Evolutionary conservation across 371 early-diverging fungal genomes (phyloP).

Genomic region (Mucor piriformis): DNA sequence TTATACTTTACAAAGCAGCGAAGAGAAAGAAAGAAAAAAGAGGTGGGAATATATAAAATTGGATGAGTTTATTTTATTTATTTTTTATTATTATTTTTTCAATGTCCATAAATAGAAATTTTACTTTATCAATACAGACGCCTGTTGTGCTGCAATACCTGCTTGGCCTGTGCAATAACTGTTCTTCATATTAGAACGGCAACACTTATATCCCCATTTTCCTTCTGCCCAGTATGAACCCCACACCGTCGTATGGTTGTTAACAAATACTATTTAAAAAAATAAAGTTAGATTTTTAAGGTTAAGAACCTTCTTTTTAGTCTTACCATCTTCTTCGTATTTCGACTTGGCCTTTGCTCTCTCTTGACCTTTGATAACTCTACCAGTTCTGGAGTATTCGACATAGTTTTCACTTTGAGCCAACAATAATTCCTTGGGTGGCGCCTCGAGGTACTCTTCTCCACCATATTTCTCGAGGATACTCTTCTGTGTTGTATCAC

Average conservation of each 20-base stretch:
- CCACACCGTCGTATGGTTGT: slow-evolving; percentile 92
- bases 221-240: slow-evolving; percentile 96
- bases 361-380: slow-evolving; percentile 86
- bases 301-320: background rate
- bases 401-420: slow-evolving; percentile 94
- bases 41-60: background rate
- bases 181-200: slow-evolving; percentile 72
- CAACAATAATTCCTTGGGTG: slow-evolving; percentile 84
- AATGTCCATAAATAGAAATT: background rate
- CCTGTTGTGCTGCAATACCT: slow-evolving; percentile 74
- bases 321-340: slow-evolving; percentile 90
- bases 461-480: slow-evolving; percentile 94
- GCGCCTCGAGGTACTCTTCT: slow-evolving; percentile 88
- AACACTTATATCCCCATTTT: slow-evolving; percentile 96
- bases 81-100: background rate
- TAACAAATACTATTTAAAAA: slow-evolving; percentile 53
- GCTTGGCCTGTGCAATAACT: slow-evolving; percentile 85
- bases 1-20: background rate
- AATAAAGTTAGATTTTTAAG: background rate
- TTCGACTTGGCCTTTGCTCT: slow-evolving; percentile 75
- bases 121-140: slow-evolving; percentile 30
- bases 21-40: slow-evolving; percentile 1
- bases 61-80: background rate
- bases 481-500: slow-evolving; percentile 70
- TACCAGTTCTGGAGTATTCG: slow-evolving; percentile 94